Evolutionary conservation across 2,329 filamentous ascomycete species (phyloP), one percentile per base, ranked within the genome.

Genomic region (Aspergillus sojae): DNA sequence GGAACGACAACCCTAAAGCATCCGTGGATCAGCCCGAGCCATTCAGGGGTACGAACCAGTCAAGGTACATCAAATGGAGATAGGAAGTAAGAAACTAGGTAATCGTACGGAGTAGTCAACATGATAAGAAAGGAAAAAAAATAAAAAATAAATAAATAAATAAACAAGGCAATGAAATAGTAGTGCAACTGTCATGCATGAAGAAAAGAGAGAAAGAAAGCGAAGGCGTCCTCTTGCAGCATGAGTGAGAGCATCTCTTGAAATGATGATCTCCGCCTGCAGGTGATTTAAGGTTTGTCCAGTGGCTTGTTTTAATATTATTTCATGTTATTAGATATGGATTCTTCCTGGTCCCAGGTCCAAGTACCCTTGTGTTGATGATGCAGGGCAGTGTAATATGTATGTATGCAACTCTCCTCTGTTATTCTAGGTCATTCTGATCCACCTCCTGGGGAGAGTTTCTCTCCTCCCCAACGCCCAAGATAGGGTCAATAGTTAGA

Each of bases 191-290:
- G 48, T 52, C 14, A 28, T 52, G 28, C 14, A 28, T 52, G 28
- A 32, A 55, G 19, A 16, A 26, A 55, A 23, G 21, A 36, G 10
- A 23, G 10, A 43, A 5, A 43, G n/a, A 21, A 43, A 3, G 41
- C 7, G 34, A 12, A 34, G 32, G 32, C 11, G 11, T 34, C 32
- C 10, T 39, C 14, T 14, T 39, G 34, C 34, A 4, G 12, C 34
- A 39, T 39, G 34, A 39, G 39, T 32, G 45, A 26, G n/a, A n/a
- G 39, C 23, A 30, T 19, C 26, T 41, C 36, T 46, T 53, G 48
- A 46, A 46, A 62, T 62, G 60, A 58, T 53, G 60, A 62, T 62
- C 60, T 58, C 55, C 59, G 34, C 43, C 60, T 58, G 55, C 60
- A 62, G 60, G 41, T 48, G 28, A 36, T 60, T 60, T 60, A 60